Base-by-base conservation (phyloP, 495 filamentous ascomycete species). In the Aspergillus wentii region DNA sequence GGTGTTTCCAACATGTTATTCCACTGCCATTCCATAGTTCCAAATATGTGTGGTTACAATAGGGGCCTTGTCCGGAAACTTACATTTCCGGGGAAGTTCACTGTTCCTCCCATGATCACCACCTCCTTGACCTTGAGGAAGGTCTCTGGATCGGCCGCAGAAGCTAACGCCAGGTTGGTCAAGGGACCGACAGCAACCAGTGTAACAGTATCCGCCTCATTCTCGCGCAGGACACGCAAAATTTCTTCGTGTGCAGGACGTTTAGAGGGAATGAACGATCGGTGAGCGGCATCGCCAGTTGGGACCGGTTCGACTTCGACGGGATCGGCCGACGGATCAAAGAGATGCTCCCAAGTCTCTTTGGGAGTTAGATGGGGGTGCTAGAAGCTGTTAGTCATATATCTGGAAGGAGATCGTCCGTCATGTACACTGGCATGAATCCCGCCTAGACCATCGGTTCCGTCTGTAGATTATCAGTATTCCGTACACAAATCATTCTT, bases 21-120 rank as follows among this genome's bases (percentile, higher is more conserved):
- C n/a, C n/a, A n/a, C n/a, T n/a, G n/a, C n/a, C n/a, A n/a, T n/a
- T n/a, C n/a, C n/a, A n/a, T n/a, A n/a, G n/a, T n/a, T n/a, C n/a
- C n/a, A n/a, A n/a, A n/a, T n/a, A n/a, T n/a, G n/a, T n/a, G n/a
- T n/a, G n/a, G n/a, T n/a, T n/a, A n/a, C n/a, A n/a, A n/a, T n/a
- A n/a, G n/a, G n/a, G n/a, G n/a, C n/a, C n/a, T n/a, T n/a, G n/a
- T n/a, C n/a, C n/a, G 14, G 19, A 20, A 13, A 57, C 64, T 51
- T 56, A 80, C 78, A 63, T 99, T 99, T 35, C 92, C 92, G 18
- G 78, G 72, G 13, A 77, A 52, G 27, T 82, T 69, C 30, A 97
- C 75, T n/a, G 85, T 78, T 40, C 92, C 94, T 22, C 91, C 92
- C 92, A 99, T 99, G n/a, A 95, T 82, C 14, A 95, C 80, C 2